phyloP scores from a whole-genome alignment of 306 rosid genomes.

The Cucurbita maxima region DNA sequence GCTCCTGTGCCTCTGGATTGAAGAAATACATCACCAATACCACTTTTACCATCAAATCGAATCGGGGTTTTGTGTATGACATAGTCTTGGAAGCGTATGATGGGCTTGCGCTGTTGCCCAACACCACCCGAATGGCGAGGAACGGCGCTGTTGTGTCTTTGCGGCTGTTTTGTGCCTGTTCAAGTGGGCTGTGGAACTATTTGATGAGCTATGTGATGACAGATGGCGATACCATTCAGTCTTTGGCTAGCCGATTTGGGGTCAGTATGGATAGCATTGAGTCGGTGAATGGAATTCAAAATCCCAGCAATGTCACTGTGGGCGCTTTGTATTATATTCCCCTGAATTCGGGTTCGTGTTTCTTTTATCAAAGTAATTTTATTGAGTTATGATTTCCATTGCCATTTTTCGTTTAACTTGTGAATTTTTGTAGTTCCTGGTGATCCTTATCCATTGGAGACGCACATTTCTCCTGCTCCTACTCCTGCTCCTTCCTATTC shows the following conservation, averaged over 20 bases:
- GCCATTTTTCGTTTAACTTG: not conserved
- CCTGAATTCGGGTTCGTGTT: slow-evolving; percentile 65
- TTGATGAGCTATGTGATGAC: slow-evolving; percentile 77
- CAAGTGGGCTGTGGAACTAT: slow-evolving; percentile 86
- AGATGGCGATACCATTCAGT: slow-evolving; percentile 67
- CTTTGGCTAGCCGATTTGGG: slow-evolving; percentile 85
- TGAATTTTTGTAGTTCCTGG: slow-evolving; percentile 61
- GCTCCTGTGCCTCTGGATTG: slow-evolving; percentile 53
- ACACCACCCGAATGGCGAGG: slow-evolving; percentile 41
- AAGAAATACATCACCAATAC: slow-evolving; percentile 56
- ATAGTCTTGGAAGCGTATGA: slow-evolving; percentile 59
- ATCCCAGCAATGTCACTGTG: slow-evolving; percentile 73
- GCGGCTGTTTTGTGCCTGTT: slow-evolving; percentile 83
- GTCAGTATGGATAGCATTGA: slow-evolving; percentile 95
- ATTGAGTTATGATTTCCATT: not conserved
- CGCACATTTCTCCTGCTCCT: slow-evolving; percentile 38
- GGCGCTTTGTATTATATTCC: slow-evolving; percentile 84
- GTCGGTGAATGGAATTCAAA: slow-evolving; percentile 49
- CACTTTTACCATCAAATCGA: slow-evolving; percentile 68
- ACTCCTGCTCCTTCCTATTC: slow-evolving; percentile 50
- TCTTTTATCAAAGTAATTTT: not conserved
- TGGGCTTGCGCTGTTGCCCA: slow-evolving; percentile 54
- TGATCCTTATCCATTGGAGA: slow-evolving; percentile 59
- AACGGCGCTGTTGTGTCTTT: slow-evolving; percentile 65
- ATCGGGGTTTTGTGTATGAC: slow-evolving; percentile 43